Evolutionary conservation across 192 early-diverging fungal species (phyloP).

Genomic region (Gorgonomyces haynaldii): DNA sequence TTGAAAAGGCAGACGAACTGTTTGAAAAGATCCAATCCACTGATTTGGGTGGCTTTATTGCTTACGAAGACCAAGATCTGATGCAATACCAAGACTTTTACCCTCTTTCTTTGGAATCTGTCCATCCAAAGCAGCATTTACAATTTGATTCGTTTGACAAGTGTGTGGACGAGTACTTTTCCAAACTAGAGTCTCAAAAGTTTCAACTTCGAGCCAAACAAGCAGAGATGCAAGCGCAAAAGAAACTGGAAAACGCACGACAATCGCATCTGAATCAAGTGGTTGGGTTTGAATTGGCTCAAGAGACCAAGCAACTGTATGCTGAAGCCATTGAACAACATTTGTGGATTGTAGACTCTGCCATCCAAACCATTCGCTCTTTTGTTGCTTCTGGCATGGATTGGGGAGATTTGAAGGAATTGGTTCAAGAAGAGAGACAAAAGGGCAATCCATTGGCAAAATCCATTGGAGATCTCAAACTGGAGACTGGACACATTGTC

Average conservation of each 20-base stretch:
- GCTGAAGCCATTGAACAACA: conserved; percentile 81
- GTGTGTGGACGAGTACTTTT: conserved; percentile 87
- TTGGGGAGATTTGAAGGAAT: conserved; percentile 85
- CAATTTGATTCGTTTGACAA: conserved; percentile 70
- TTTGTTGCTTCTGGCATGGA: conserved; percentile 89
- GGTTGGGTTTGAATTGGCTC: conserved; percentile 57
- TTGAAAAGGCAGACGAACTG: conserved; percentile 54
- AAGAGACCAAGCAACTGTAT: conserved; percentile 53
- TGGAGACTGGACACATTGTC: conserved; percentile 71
- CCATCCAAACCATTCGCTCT: conserved; percentile 74
- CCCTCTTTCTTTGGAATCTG: too few relatives aligned
- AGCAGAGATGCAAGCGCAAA: conserved; percentile 62
- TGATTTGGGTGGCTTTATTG: neutral
- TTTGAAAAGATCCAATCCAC: neutral
- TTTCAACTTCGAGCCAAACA: conserved; percentile 55
- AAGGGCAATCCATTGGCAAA: conserved; percentile 69
- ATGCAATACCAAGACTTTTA: conserved; percentile 31
- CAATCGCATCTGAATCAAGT: conserved; percentile 71
- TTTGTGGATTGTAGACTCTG: conserved; percentile 72
- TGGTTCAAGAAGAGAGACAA: conserved; percentile 71
- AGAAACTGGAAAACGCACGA: conserved; percentile 74
- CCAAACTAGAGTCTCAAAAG: conserved; percentile 76
- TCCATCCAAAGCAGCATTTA: conserved; percentile 12
- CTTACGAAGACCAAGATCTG: neutral
- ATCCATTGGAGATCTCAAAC: conserved; percentile 59